Evolutionary conservation across 2,329 filamentous ascomycete species (phyloP).

Genomic region (Pseudopithomyces maydicus): DNA sequence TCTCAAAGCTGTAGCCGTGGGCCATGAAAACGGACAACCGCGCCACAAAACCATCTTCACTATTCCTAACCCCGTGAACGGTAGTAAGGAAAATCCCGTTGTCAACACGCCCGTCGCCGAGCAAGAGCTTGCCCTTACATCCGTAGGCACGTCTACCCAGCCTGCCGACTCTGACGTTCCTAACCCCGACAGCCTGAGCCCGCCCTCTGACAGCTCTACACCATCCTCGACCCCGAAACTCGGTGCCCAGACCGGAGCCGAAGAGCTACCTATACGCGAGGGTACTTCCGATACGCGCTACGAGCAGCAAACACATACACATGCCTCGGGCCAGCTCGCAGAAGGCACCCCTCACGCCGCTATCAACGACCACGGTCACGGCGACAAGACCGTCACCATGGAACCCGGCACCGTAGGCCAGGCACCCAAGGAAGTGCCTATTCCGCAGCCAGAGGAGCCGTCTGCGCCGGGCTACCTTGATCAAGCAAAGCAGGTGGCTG

Average conservation of each 20-base stretch:
- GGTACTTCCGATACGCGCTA: constrained; percentile 51
- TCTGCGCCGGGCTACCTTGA: constrained; percentile 46
- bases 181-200: constrained; percentile 17
- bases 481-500: constrained; percentile 49
- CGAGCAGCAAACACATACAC: constrained; percentile 50
- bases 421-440: constrained; percentile 53
- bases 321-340: constrained; percentile 50
- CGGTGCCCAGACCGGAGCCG: constrained; percentile 9
- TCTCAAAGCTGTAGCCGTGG: constrained; percentile 53
- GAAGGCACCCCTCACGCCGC: constrained; percentile 49
- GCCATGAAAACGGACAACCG: constrained; percentile 48
- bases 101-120: constrained; percentile 36
- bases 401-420: constrained; percentile 56
- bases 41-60: constrained; percentile 47
- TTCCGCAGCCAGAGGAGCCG: constrained; percentile 36
- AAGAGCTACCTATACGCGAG: constrained; percentile 34
- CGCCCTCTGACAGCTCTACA: constrained; percentile 28
- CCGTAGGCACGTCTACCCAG: constrained; percentile 44
- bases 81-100: constrained; percentile 28
- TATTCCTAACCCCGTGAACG: constrained; percentile 38
- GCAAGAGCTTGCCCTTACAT: constrained; percentile 32
- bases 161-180: constrained; percentile 31
- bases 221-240: constrained; percentile 18
- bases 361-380: constrained; percentile 48
- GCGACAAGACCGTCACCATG: constrained; percentile 53